Base-by-base conservation (phyloP, 1,284 basidiomycete genomes). In the Tilletia caries region DNA sequence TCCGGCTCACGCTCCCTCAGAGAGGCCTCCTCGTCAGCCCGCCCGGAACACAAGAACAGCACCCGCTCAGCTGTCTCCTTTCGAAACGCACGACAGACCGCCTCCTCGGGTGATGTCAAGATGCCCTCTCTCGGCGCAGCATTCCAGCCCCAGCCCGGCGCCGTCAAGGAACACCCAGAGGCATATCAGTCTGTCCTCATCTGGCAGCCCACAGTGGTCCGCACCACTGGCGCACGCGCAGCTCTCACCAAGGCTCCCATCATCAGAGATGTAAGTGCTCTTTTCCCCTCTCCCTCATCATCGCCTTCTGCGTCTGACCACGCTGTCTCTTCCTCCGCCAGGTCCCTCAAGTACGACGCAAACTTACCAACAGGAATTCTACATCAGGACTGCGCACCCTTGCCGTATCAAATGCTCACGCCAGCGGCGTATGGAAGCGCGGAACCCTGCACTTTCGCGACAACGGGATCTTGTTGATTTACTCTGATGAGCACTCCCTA, bases 361-460 rank as follows among this genome's bases (percentile, higher is more conserved):
- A 68, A 52, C 64, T 70, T n/a, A 66, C 64, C 29, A 67, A 43
- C 15, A 46, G 65, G 44, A 62, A 67, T 48, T 66, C 65, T 29
- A 44, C 50, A 12, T 68, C 67, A 32, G 33, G 62, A 6, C 52
- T 29, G 29, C 32, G 52, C 5, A 37, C 34, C 20, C 58, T 18
- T 20, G 27, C 54, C 3, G 33, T 23, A 8, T 46, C 67, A 20
- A 46, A 48, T 23, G 60, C 25, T 37, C 32, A 64, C 27, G 13
- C 18, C 44, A 46, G 41, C 41, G 66, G 64, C 32, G 27, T 29
- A n/a, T 80, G 76, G 77, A 76, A 73, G 44, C 66, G 74, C 1
- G 77, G 69, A 25, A 71, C 70, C 25, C 66, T 74, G n/a, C 65
- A 73, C 1, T 74, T 78, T 44, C 71, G 77, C 20, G 77, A 79